Percentiles rank a stretch among this genome's conserved stretches.
phyloP scores from a whole-genome alignment of 2,329 filamentous ascomycete species.

The Arthrobotrys sphaeroides region DNA sequence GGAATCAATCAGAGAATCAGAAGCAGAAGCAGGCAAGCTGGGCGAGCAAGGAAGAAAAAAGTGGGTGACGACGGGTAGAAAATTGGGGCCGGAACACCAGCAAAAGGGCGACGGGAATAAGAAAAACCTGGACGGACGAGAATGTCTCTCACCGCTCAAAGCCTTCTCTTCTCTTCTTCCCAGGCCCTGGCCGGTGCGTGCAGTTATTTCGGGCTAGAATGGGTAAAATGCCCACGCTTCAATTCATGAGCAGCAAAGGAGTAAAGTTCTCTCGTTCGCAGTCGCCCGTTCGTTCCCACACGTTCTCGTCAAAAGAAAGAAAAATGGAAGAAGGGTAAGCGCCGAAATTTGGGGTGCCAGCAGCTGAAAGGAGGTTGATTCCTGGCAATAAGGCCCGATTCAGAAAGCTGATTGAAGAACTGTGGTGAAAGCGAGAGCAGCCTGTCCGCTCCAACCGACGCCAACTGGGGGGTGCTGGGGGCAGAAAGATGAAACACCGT shows the following conservation, averaged over 20 bases:
- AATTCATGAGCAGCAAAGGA: slow-evolving; percentile 44
- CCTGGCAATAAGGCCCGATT: slow-evolving; percentile 51
- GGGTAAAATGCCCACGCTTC: slow-evolving; percentile 37
- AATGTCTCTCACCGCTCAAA: slow-evolving; percentile 46
- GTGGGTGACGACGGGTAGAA: slow-evolving; percentile 47
- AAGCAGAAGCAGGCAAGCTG: background rate
- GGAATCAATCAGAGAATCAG: background rate
- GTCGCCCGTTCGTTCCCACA: slow-evolving; percentile 30
- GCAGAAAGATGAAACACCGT: slow-evolving; percentile 48
- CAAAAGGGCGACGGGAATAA: slow-evolving; percentile 17
- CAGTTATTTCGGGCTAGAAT: slow-evolving; percentile 53
- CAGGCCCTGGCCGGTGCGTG: slow-evolving; percentile 28
- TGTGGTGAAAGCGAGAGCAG: slow-evolving; percentile 40
- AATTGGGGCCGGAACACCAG: slow-evolving; percentile 30
- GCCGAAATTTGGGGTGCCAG: slow-evolving; percentile 53
- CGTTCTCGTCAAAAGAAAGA: slow-evolving; percentile 18
- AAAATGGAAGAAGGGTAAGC: slow-evolving; percentile 36
- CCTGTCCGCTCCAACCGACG: slow-evolving; percentile 49
- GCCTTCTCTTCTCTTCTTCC: slow-evolving; percentile 22
- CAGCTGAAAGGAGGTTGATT: slow-evolving; percentile 53
- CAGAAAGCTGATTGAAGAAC: slow-evolving; percentile 53
- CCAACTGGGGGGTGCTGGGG: slow-evolving; percentile 37
- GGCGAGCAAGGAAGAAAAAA: slow-evolving; percentile 31
- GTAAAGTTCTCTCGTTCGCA: slow-evolving; percentile 39
- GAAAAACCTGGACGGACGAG: slow-evolving; percentile 23